These are phyloP conservation scores for Teunomyces panamensis DNA, from an alignment of 805 yeast species.

Conservation along the genomic window DNA sequence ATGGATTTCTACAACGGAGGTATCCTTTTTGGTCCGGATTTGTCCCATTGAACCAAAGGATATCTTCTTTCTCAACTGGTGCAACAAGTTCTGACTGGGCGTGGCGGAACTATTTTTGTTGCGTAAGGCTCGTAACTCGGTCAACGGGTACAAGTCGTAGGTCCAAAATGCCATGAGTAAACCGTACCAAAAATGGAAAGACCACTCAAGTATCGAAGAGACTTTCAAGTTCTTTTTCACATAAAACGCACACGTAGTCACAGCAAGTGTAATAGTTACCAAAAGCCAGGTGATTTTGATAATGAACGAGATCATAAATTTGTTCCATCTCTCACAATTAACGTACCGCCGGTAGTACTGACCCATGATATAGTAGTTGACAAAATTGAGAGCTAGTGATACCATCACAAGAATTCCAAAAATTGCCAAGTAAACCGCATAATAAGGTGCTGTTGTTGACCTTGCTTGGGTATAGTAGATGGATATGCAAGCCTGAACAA, in stretches of 20 bases:
- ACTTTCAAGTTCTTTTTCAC: slow-evolving; percentile 14
- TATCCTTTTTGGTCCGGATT: neutral
- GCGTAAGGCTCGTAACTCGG: slow-evolving; percentile 17
- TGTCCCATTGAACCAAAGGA: neutral
- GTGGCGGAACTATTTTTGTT: slow-evolving; percentile 4
- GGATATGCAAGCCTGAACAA: neutral
- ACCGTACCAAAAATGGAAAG: slow-evolving; percentile 28
- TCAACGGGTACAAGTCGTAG: slow-evolving; percentile 27
- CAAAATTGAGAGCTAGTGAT: slow-evolving; percentile 23
- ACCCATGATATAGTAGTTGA: slow-evolving; percentile 29
- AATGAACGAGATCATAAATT: slow-evolving; percentile 25
- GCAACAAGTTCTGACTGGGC: neutral
- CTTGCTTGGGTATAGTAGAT: neutral
- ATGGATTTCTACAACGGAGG: neutral
- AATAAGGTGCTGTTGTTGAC: neutral
- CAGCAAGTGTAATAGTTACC: slow-evolving; percentile 19
- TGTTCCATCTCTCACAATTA: slow-evolving; percentile 27
- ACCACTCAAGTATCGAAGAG: slow-evolving; percentile 24
- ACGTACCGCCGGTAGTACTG: slow-evolving; percentile 26
- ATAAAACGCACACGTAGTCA: slow-evolving; percentile 19
- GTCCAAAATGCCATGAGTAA: slow-evolving; percentile 26
- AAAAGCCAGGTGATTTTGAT: slow-evolving; percentile 22
- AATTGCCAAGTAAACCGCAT: neutral
- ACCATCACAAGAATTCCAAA: slow-evolving; percentile 24
- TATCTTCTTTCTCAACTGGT: neutral